Evolutionary conservation across 345 rosid genomes (phyloP), one percentile per base, ranked within the genome.

Genomic region (Ceriops tagal): DNA sequence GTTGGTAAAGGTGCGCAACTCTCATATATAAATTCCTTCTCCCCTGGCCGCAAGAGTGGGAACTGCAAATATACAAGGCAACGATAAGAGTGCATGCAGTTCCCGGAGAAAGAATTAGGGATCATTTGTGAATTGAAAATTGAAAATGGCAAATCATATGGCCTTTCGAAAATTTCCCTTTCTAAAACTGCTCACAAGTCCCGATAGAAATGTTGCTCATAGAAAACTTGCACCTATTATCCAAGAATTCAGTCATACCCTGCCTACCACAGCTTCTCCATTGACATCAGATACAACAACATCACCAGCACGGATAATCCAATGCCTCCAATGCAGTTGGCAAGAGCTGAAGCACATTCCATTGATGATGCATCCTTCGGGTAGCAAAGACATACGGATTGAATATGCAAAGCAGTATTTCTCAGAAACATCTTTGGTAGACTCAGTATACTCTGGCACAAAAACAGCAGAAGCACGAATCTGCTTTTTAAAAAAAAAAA

Each of bases 401-500:
- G 93, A 88, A 78, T 92, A 92, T 39, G 93, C 81, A 78, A 83
- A 92, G 60, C 51, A 57, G 68, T 80, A 88, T 43, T 63, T 72
- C 0, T 73, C 80, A 28, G 74, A 32, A 7, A 70, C 70, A 64
- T 62, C 21, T 39, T 75, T 63, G 60, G 82, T 63, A 62, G 82
- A 83, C 57, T 78, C 69, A 69, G 88, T 18, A 20, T 26, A 47
- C 84, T 95, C 98, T 0, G 96, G 99, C 35, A 84, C 82, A 68
- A 92, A 81, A 35, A 92, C 89, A 77, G 96, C 83, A 49, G 98
- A 95, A 62, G 92, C 89, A 67, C 91, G 91, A 19, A 90, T 78
- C 97, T 95, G 79, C 49, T 43, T 43, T 39, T 39, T 11, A n/a
- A n/a, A n/a, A n/a, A n/a, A 1, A 1, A 8, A 8, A 10, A 10